Evolutionary conservation across 2,329 filamentous ascomycete genomes (phyloP).

Genomic region (Clonostachys sp.): DNA sequence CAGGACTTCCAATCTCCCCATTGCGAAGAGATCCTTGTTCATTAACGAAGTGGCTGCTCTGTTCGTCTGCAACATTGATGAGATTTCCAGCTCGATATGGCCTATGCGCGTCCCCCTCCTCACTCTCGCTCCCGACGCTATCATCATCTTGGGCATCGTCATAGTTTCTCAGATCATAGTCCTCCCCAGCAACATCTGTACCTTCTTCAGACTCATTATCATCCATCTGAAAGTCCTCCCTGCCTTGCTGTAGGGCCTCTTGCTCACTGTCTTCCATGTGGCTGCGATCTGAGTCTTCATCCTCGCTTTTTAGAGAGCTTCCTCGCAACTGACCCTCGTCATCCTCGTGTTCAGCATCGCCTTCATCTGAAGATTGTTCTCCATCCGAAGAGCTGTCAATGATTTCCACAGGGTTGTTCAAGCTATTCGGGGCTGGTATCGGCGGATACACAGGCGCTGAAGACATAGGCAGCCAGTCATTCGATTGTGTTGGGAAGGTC

Average conservation of each 20-base stretch:
- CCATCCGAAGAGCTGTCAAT: constrained; percentile 4
- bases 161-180: constrained; percentile 26
- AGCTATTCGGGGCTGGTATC: background rate
- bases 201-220: constrained; percentile 16
- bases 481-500: too few species aligned
- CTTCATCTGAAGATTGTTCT: background rate
- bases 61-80: too few species aligned
- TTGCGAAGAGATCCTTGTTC: too few species aligned
- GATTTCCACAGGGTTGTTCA: constrained; percentile 2
- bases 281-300: constrained; percentile 5
- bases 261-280: constrained; percentile 4
- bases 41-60: too few species aligned
- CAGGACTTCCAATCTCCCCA: too few species aligned
- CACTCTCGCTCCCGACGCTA: constrained; percentile 10
- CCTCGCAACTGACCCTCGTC: background rate
- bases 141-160: constrained; percentile 22
- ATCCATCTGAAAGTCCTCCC: constrained; percentile 2
- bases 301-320: background rate
- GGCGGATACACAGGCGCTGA: background rate
- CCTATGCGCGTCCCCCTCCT: constrained; percentile 22
- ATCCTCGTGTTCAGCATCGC: background rate
- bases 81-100: constrained; percentile 14
- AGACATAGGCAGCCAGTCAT: background rate
- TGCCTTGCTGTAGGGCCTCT: background rate
- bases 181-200: constrained; percentile 20